Evolutionary conservation across 129 eudicot species (phyloP).

Genomic region (Ambrosia trifida): DNA sequence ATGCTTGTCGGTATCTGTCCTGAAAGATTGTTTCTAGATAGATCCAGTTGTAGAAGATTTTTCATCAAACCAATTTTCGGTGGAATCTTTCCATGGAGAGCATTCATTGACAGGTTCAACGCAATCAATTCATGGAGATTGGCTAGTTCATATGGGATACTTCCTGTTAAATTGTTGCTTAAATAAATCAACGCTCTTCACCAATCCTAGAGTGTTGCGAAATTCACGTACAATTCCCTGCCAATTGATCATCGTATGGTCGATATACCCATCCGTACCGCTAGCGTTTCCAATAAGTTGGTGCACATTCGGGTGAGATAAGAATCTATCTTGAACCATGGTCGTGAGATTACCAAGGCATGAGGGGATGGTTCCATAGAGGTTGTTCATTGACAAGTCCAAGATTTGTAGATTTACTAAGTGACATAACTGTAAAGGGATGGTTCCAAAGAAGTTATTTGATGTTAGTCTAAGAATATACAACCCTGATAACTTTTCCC

Average conservation of each 20-base stretch:
- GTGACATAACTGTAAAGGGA: slow-evolving; percentile 32
- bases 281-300: no score
- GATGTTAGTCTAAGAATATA: slow-evolving; percentile 26
- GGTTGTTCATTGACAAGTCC: slow-evolving; percentile 38
- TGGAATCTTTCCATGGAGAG: slow-evolving; percentile 36
- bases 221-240: slow-evolving; percentile 33
- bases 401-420: slow-evolving; percentile 30
- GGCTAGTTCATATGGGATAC: slow-evolving; percentile 29
- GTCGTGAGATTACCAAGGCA: slow-evolving; percentile 30
- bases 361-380: slow-evolving; percentile 37
- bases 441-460: slow-evolving; percentile 35
- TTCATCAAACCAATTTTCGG: slow-evolving; percentile 25
- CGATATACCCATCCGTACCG: not conserved
- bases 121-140: slow-evolving; percentile 19
- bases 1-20: slow-evolving; percentile 39
- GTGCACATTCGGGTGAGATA: no score
- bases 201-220: not conserved
- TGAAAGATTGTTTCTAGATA: slow-evolving; percentile 36
- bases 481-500: slow-evolving; percentile 12
- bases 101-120: slow-evolving; percentile 31
- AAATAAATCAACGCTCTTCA: slow-evolving; percentile 40
- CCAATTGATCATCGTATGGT: slow-evolving; percentile 19
- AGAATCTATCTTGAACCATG: slow-evolving; percentile 8
- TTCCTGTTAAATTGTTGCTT: slow-evolving; percentile 37
- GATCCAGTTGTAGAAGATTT: slow-evolving; percentile 20